Evolutionary conservation across 2,329 filamentous ascomycete genomes (phyloP), one percentile per base, ranked within the genome.

Genomic region (Cladophialophora yegresii): DNA sequence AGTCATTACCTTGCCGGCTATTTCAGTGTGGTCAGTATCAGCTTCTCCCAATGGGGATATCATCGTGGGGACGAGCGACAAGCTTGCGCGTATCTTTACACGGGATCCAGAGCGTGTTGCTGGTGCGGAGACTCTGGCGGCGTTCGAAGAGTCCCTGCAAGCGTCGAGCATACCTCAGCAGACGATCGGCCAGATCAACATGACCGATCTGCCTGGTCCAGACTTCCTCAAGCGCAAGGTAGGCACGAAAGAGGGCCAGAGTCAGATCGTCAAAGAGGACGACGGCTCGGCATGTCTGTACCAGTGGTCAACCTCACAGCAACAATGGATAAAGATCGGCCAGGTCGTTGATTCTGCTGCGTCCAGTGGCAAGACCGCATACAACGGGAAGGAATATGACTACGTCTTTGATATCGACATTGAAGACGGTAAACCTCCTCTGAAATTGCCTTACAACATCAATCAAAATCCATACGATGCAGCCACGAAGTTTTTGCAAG

Each of bases 361-460:
- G 43, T 96, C 92, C 74, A 91, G 87, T 69, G 90, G 91, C 10
- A 92, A 93, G 78, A 86, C 87, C 7, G 83, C 88, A 63, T 89
- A 93, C 74, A 82, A 90, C 1, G 93, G 93, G 33, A 86, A 96
- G 74, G 90, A 93, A 66, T 99, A 96, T 75, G 95, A 99, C 74
- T 97, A 89, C 72, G 93, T 99, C 8, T 98, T 98, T 71, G 93
- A 97, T 73, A 93, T 97, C 28, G 93, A 96, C 72, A 96, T 97
- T 67, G 91, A 96, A 75, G 93, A 97, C 72, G 93, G 92, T 58
- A 93, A 96, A 73, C 93, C 93, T 12, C 87, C 93, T 0, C 81
- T 98, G 53, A 97, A 97, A 77, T 83, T 98, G n/a, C 92, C 93
- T 0, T 98, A 90, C 78, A 97, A 98, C 75, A 83, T 93, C 12